Evolutionary conservation across 2,329 filamentous ascomycete species (phyloP).

Genomic region (Cytospora chrysosperma): DNA sequence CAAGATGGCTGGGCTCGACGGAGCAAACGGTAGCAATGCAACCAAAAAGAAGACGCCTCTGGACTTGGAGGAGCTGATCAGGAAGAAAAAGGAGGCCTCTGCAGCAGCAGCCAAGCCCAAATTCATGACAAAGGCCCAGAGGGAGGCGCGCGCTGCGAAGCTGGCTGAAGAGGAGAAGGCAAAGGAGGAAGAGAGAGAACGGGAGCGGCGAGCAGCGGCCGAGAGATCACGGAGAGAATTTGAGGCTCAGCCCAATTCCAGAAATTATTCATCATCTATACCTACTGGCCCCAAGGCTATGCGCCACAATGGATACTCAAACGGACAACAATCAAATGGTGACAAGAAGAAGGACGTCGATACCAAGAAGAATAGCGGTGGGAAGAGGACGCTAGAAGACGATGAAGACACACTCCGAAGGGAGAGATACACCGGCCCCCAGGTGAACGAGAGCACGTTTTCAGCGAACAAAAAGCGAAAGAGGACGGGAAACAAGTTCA

Average conservation of each 20-base stretch:
- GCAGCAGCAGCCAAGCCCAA: constrained; percentile 83
- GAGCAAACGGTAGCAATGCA: constrained; percentile 9
- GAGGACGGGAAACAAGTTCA: constrained; percentile 95
- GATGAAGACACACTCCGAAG: constrained; percentile 73
- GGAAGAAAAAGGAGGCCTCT: constrained; percentile 83
- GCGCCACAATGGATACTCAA: constrained; percentile 39
- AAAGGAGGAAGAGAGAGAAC: constrained; percentile 58
- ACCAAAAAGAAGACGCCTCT: constrained; percentile 50
- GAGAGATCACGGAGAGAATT: constrained; percentile 31
- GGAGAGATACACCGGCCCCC: constrained; percentile 86
- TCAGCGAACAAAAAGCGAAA: constrained; percentile 95
- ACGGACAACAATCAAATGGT: constrained; percentile 30
- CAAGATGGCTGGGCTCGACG: constrained; percentile 17
- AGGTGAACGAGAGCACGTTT: constrained; percentile 79
- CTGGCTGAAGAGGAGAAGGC: constrained; percentile 64
- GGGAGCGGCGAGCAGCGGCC: constrained; percentile 32
- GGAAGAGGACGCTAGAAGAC: constrained; percentile 52
- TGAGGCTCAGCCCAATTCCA: constrained; percentile 24
- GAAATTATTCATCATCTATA: constrained; percentile 38
- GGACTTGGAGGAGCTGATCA: constrained; percentile 81
- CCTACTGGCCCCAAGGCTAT: constrained; percentile 74
- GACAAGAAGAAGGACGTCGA: constrained; percentile 14
- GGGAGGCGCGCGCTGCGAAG: constrained; percentile 76
- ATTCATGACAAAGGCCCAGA: constrained; percentile 79
- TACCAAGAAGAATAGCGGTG: constrained; percentile 34